phyloP scores from a whole-genome alignment of 2,329 filamentous ascomycete genomes.

The Geosmithia flava region DNA sequence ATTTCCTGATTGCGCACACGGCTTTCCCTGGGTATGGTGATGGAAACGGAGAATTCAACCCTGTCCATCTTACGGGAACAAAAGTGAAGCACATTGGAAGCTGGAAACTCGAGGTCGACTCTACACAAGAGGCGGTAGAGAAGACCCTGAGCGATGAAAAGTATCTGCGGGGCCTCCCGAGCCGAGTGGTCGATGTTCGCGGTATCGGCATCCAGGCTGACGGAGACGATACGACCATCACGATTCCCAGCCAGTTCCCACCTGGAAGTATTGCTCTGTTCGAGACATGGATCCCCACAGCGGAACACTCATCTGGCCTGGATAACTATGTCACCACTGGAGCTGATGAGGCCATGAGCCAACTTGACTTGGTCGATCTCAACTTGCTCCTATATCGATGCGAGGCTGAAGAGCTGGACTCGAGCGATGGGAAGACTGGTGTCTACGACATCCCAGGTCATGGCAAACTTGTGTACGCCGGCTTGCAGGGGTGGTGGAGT shows the following conservation, averaged over 20 bases:
- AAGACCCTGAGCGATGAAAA: slow-evolving; percentile 56
- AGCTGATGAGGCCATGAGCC: slow-evolving; percentile 64
- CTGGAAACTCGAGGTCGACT: slow-evolving; percentile 85
- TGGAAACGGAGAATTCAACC: slow-evolving; percentile 66
- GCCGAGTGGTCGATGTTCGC: slow-evolving; percentile 61
- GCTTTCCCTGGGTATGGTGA: slow-evolving; percentile 86
- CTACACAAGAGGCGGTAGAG: slow-evolving; percentile 55
- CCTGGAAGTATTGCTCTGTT: slow-evolving; percentile 92
- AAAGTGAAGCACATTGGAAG: slow-evolving; percentile 77
- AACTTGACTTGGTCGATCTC: slow-evolving; percentile 66
- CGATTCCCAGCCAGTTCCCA: slow-evolving; percentile 71
- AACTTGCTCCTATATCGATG: slow-evolving; percentile 89
- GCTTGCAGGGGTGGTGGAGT: slow-evolving; percentile 98
- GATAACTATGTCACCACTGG: slow-evolving; percentile 80
- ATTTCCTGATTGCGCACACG: slow-evolving; percentile 92
- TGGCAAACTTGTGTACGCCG: slow-evolving; percentile 82
- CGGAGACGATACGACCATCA: slow-evolving; percentile 65
- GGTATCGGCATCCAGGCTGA: slow-evolving; percentile 63
- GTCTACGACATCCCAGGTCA: slow-evolving; percentile 76
- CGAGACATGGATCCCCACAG: slow-evolving; percentile 87
- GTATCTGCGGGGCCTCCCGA: slow-evolving; percentile 71
- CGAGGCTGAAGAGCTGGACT: slow-evolving; percentile 75
- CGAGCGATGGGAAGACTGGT: slow-evolving; percentile 70
- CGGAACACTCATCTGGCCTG: slow-evolving; percentile 71
- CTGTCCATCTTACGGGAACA: slow-evolving; percentile 73